phyloP scores from a whole-genome alignment of 2,329 filamentous ascomycete genomes.

The Fonsecaea pedrosoi region DNA sequence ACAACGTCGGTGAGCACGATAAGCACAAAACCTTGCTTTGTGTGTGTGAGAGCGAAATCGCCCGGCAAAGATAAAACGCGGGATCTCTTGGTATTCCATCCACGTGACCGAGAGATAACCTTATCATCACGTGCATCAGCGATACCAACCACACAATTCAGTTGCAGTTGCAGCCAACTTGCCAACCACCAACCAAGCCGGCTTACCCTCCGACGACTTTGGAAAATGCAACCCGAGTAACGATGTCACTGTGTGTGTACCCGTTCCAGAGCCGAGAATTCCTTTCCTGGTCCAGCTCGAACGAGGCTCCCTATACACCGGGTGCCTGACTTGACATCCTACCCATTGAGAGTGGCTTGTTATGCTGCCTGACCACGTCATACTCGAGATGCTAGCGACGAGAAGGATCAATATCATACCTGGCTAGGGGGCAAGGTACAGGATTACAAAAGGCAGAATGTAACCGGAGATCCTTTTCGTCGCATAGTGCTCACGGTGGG shows the following conservation, averaged over 20 bases:
- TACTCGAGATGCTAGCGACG: neutral
- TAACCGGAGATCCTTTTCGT: neutral
- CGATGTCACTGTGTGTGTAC: too few species aligned
- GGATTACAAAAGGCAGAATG: neutral
- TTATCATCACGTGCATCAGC: neutral
- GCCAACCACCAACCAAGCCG: neutral
- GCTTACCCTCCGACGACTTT: neutral
- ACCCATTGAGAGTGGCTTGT: too few species aligned
- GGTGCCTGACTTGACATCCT: too few species aligned
- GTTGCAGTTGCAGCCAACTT: too few species aligned
- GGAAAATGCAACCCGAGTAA: neutral
- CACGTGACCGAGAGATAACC: neutral
- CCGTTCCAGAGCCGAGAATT: too few species aligned
- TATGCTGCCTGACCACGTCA: too few species aligned
- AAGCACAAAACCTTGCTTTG: neutral
- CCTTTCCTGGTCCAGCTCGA: neutral
- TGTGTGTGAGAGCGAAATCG: neutral
- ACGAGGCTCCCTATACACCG: neutral
- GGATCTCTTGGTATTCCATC: neutral
- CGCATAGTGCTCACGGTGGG: constrained; percentile 7
- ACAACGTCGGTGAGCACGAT: neutral
- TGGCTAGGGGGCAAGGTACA: neutral
- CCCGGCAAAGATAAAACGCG: constrained; percentile 2
- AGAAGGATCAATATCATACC: neutral
- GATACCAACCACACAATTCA: neutral